Evolutionary conservation across 257 asterid genomes (phyloP).

Genomic region (Rubia yunnanensis): DNA sequence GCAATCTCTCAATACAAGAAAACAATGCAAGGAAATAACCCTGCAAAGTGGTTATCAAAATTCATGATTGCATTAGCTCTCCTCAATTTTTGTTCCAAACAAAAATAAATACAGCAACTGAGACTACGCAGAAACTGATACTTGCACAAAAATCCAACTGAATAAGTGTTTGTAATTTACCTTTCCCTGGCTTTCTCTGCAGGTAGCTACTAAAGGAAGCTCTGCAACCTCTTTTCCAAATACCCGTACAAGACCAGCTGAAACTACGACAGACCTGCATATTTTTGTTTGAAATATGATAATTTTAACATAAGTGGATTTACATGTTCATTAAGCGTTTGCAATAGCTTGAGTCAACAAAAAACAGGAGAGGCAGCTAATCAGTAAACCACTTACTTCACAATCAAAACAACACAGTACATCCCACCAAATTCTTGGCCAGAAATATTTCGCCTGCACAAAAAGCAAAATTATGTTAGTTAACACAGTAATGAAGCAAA

Average conservation of each 20-base stretch:
- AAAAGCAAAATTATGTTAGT: background rate
- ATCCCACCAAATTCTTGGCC: slow-evolving; percentile 99
- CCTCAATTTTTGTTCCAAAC: background rate
- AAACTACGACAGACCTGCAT: slow-evolving; percentile 77
- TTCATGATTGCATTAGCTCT: background rate
- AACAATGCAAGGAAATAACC: slow-evolving; percentile 90
- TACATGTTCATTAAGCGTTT: background rate
- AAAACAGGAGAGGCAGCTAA: background rate
- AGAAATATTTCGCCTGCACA: slow-evolving; percentile 88
- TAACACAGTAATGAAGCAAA: background rate
- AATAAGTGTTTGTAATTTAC: slow-evolving; percentile 32
- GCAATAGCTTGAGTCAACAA: background rate
- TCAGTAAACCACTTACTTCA: slow-evolving; percentile 47
- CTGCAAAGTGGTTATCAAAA: slow-evolving; percentile 24
- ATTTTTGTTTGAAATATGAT: background rate
- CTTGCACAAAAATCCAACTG: background rate
- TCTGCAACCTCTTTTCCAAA: slow-evolving; percentile 93
- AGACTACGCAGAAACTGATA: background rate
- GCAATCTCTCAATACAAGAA: slow-evolving; percentile 69
- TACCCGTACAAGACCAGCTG: slow-evolving; percentile 93
- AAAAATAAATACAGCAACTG: background rate
- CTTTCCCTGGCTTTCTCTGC: slow-evolving; percentile 81
- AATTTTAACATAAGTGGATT: background rate
- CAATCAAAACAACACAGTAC: slow-evolving; percentile 81
- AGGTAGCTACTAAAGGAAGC: slow-evolving; percentile 93